These are phyloP conservation scores for Globisporangium iwayamae DNA, from an alignment of 352 stramenopile species.

Conservation along the genomic window DNA sequence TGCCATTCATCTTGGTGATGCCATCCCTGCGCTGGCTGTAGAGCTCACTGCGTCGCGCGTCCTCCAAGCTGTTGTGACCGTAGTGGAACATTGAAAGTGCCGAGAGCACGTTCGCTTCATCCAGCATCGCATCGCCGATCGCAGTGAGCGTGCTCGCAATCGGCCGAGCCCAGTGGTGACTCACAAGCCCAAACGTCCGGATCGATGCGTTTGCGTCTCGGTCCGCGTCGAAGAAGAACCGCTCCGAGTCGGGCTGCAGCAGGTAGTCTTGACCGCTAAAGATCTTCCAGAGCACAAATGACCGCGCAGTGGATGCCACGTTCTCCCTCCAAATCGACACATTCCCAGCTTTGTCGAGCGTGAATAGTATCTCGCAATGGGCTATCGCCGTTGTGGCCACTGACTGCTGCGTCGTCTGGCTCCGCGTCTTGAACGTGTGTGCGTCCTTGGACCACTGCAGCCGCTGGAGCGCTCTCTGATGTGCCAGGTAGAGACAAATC, in stretches of 20 bases:
- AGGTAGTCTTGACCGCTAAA: slow-evolving; percentile 39
- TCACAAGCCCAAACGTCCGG: slow-evolving; percentile 30
- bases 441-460: slow-evolving; percentile 52
- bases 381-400: slow-evolving; percentile 9
- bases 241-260: slow-evolving; percentile 16
- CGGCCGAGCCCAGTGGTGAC: slow-evolving; percentile 23
- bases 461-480: slow-evolving; percentile 49
- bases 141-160: slow-evolving; percentile 10
- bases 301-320: slow-evolving; percentile 27
- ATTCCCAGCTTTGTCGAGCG: slow-evolving; percentile 54
- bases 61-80: slow-evolving; percentile 49
- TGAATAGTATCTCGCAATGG: slow-evolving; percentile 65
- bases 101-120: slow-evolving; percentile 63
- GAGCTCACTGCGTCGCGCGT: slow-evolving; percentile 50
- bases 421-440: slow-evolving; percentile 48
- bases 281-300: slow-evolving; percentile 72
- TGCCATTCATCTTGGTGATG: slow-evolving; percentile 53
- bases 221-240: slow-evolving; percentile 17
- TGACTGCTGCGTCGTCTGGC: neutral
- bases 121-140: slow-evolving; percentile 56
- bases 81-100: slow-evolving; percentile 74
- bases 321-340: slow-evolving; percentile 81
- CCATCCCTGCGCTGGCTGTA: slow-evolving; percentile 68
- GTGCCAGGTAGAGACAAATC: slow-evolving; percentile 55
- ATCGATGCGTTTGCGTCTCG: slow-evolving; percentile 8